These are phyloP conservation scores for Fragaria vesca DNA, from an alignment of 306 rosid genomes.

Conservation along the genomic window DNA sequence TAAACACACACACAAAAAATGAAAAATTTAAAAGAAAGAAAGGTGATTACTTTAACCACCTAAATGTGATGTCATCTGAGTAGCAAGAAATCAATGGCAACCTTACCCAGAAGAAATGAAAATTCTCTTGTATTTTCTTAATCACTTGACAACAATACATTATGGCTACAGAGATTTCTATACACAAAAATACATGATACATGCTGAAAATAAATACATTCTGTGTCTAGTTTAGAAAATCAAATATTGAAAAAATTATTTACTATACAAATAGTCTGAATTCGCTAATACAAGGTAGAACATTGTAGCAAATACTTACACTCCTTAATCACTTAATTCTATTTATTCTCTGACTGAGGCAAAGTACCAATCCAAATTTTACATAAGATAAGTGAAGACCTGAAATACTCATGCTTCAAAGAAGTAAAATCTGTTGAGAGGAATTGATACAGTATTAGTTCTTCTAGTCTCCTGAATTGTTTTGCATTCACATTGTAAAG, in stretches of 20 bases:
- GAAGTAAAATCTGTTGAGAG: not conserved
- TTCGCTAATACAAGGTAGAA: not conserved
- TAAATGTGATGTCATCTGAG: not conserved
- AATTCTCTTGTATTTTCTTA: not conserved
- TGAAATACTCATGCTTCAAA: not conserved
- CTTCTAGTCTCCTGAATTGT: not conserved
- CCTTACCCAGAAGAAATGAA: not conserved
- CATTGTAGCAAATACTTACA: not conserved
- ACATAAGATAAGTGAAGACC: not conserved
- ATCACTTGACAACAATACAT: not conserved
- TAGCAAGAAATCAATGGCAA: constrained; percentile 6
- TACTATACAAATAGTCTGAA: not conserved
- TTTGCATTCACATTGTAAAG: not conserved
- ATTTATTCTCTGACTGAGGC: not conserved
- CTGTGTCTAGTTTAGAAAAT: not conserved
- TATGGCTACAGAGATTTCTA: not conserved
- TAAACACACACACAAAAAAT: not conserved
- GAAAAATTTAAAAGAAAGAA: constrained; percentile 3
- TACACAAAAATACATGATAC: not conserved
- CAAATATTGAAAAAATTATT: not conserved
- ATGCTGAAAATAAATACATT: not conserved
- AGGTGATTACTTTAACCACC: not conserved
- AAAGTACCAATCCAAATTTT: not conserved
- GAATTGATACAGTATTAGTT: not conserved
- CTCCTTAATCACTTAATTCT: not conserved